These are phyloP conservation scores for Gossypium laxum DNA, from an alignment of 441 rosid species.

Conservation along the genomic window DNA sequence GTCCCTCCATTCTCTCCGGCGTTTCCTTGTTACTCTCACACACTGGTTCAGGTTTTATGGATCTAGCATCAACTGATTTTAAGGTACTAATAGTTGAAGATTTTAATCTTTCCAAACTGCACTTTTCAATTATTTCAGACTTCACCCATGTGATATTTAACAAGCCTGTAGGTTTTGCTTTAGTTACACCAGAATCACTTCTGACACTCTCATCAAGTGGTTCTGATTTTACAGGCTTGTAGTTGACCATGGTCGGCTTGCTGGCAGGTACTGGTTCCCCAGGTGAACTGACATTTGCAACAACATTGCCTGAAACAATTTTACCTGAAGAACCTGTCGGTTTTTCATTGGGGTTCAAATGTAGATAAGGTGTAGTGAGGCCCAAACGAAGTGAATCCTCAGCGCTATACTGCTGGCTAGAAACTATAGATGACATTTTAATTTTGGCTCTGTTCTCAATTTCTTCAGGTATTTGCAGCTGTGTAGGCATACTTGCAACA, in stretches of 20 bases:
- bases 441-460: conserved; percentile 18
- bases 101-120: conserved; percentile 16
- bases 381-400: conserved; percentile 50
- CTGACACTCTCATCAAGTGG: conserved; percentile 37
- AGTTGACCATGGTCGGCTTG: conserved; percentile 21
- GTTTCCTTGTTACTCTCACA: conserved; percentile 25
- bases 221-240: conserved; percentile 49
- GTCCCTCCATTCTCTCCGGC: conserved; percentile 23
- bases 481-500: conserved; percentile 19
- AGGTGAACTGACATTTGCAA: conserved; percentile 13
- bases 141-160: conserved; percentile 29
- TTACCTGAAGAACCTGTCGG: conserved; percentile 24
- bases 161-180: conserved; percentile 12
- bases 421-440: conserved; percentile 17
- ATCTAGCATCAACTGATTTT: conserved; percentile 23
- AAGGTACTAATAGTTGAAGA: conserved; percentile 18
- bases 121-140: conserved; percentile 33
- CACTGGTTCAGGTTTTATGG: conserved; percentile 44
- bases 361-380: conserved; percentile 32
- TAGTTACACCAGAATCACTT: conserved; percentile 20
- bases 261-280: conserved; percentile 13
- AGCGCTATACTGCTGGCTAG: conserved; percentile 19
- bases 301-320: conserved; percentile 6
- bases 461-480: conserved; percentile 20
- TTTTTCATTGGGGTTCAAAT: conserved; percentile 21